phyloP scores from a whole-genome alignment of 2,329 filamentous ascomycete species.

The Tolypocladium guangdongense region DNA sequence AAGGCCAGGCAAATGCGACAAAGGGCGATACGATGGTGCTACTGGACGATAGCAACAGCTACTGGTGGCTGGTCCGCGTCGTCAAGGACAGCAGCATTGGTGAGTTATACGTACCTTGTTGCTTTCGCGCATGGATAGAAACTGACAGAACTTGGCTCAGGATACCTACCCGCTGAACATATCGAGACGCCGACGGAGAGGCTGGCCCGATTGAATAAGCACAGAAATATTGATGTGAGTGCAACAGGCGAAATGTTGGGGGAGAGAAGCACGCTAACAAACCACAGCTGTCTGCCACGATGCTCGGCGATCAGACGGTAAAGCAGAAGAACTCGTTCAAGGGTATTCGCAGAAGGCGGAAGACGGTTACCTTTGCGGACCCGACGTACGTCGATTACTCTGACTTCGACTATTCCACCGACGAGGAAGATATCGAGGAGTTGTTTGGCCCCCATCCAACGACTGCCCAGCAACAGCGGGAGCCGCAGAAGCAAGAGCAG shows the following conservation, averaged over 20 bases:
- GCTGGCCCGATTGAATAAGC: slow-evolving; percentile 88
- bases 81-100: slow-evolving; percentile 95
- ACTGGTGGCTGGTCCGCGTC: slow-evolving; percentile 97
- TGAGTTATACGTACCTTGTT: slow-evolving; percentile 20
- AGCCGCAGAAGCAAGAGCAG: slow-evolving; percentile 18
- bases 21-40: slow-evolving; percentile 99
- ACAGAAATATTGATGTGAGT: slow-evolving; percentile 91
- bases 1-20: slow-evolving; percentile 94
- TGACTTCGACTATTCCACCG: slow-evolving; percentile 74
- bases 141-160: slow-evolving; percentile 32
- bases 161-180: slow-evolving; percentile 92
- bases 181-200: slow-evolving; percentile 97
- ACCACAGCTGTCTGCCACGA: slow-evolving; percentile 45
- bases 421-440: slow-evolving; percentile 50
- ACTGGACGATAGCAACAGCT: slow-evolving; percentile 96
- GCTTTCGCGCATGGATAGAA: slow-evolving; percentile 6
- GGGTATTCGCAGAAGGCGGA: slow-evolving; percentile 72
- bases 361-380: slow-evolving; percentile 75
- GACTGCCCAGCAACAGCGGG: slow-evolving; percentile 17
- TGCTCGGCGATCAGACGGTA: slow-evolving; percentile 55
- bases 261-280: not conserved
- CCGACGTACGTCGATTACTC: slow-evolving; percentile 84
- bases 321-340: slow-evolving; percentile 77
- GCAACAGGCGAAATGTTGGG: not conserved
- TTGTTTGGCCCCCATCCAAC: slow-evolving; percentile 24